Base-by-base conservation (phyloP, 106 monocot species). In the Acanthochlamys bracteata region DNA sequence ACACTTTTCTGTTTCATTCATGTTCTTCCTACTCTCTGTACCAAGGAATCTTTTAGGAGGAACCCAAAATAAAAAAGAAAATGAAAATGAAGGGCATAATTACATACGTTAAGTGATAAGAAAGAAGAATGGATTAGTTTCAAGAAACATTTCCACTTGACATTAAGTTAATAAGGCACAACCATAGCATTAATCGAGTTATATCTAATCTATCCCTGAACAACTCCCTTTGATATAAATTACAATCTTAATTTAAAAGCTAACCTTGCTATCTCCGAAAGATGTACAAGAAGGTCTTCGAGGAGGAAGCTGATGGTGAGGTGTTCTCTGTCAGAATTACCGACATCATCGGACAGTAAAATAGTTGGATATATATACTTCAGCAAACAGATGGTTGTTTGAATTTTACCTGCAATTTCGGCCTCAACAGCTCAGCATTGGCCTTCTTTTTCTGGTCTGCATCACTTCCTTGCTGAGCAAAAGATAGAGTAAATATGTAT, bases 371-470 rank as follows among this genome's bases (percentile, higher is more conserved):
- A 19, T 3, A 55, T 15, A 55, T 55, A 13, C 33, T 33, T 33
- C 33, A 55, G 49, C 3, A 10, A 49, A 49, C 2, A 49, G 10
- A 49, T 20, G 55, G 55, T 22, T 55, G 1, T 22, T 40, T 16
- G 15, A 63, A 53, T n/a, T 4, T 67, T 79, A 88, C 95, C 90
- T 91, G 80, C 39, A 90, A 55, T 51, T 96, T 96, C 60, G 95
- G 95, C 23, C 80, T 82, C 60, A 96, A 72, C 16, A 75, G 65
- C 42, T 96, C 95, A 41, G 70, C 70, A 39, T 80, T 60, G 33
- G 73, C 64, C 67, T 61, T 79, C 25, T 73, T 23, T 39, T 77
- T 69, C 55, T 75, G 75, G 20, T 68, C 71, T 11, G 23, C 20
- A 55, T 63, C 78, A 53, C 43, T 59, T 47, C 75, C 95, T 83